phyloP scores from a whole-genome alignment of 2,329 filamentous ascomycete species.

The Trichoderma asperellum region DNA sequence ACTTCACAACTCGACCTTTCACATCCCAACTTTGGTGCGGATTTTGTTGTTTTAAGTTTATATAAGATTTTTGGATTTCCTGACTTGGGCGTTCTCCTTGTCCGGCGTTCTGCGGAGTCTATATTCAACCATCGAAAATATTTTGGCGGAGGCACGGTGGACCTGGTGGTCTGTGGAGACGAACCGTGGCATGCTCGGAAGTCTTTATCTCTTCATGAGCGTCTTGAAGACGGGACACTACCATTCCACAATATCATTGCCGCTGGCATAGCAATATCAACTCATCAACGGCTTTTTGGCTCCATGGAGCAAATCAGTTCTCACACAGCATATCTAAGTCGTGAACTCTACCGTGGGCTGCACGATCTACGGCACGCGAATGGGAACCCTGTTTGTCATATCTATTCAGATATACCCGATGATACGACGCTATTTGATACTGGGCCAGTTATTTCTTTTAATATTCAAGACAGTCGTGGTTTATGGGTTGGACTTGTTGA shows the following conservation, averaged over 20 bases:
- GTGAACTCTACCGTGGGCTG: conserved; percentile 62
- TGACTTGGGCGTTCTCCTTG: conserved; percentile 82
- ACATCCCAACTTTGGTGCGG: conserved; percentile 65
- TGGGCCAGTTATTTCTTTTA: conserved; percentile 84
- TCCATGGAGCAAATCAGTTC: conserved; percentile 69
- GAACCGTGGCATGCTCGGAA: conserved; percentile 85
- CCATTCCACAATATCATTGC: conserved; percentile 91
- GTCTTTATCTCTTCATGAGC: conserved; percentile 71
- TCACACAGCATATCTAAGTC: conserved; percentile 71
- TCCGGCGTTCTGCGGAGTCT: conserved; percentile 70
- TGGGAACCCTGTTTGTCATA: conserved; percentile 62
- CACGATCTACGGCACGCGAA: conserved; percentile 69
- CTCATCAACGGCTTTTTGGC: conserved; percentile 71
- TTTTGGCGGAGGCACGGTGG: conserved; percentile 93
- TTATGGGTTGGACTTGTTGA: conserved; percentile 81
- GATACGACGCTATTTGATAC: conserved; percentile 45
- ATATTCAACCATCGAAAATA: conserved; percentile 72
- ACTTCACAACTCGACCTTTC: conserved; percentile 76
- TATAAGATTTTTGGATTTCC: conserved; percentile 99
- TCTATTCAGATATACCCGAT: conserved; percentile 58
- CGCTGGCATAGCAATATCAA: conserved; percentile 71
- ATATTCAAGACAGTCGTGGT: conserved; percentile 69
- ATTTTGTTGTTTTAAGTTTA: conserved; percentile 86
- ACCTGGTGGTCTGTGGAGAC: conserved; percentile 78
- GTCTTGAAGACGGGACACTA: conserved; percentile 87